Conservation (phyloP, 306 rosid species). For the Sophora flavescens region DNA sequence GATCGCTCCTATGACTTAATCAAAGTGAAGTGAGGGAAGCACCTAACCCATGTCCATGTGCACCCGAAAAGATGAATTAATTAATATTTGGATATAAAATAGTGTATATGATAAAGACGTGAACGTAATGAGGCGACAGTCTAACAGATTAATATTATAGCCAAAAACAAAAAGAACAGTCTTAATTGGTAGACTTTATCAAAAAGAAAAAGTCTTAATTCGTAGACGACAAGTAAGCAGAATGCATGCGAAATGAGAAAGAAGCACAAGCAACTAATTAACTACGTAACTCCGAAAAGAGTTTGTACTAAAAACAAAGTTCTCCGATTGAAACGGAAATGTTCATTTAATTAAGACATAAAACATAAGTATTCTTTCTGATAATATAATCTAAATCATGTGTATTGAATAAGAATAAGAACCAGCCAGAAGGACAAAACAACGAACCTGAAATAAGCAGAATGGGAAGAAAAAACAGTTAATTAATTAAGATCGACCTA, state of each 20-base stretch:
- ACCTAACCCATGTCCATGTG: constrained; percentile 31
- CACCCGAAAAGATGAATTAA: background rate
- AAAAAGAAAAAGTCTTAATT: background rate
- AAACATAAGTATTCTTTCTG: background rate
- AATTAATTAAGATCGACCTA: background rate
- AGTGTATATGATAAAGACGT: constrained; percentile 7
- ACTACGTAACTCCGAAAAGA: background rate
- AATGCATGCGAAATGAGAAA: constrained; percentile 7
- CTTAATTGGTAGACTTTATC: background rate
- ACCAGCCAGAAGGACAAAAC: constrained; percentile 1
- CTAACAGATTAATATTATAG: background rate
- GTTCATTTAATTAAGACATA: background rate
- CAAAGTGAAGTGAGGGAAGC: constrained; percentile 26
- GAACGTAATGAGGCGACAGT: constrained; percentile 10
- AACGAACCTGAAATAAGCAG: background rate
- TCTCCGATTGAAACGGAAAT: background rate
- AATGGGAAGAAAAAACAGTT: background rate
- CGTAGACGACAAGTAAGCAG: background rate
- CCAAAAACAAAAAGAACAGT: background rate
- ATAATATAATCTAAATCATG: too few species aligned
- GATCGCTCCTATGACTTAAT: constrained; percentile 18
- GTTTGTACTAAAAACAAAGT: background rate
- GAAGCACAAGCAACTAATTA: constrained; percentile 14
- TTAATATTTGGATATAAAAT: background rate
- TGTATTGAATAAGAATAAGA: background rate